Base-by-base conservation (phyloP, 129 eudicot genomes). In the Flaveria ramosissima region DNA sequence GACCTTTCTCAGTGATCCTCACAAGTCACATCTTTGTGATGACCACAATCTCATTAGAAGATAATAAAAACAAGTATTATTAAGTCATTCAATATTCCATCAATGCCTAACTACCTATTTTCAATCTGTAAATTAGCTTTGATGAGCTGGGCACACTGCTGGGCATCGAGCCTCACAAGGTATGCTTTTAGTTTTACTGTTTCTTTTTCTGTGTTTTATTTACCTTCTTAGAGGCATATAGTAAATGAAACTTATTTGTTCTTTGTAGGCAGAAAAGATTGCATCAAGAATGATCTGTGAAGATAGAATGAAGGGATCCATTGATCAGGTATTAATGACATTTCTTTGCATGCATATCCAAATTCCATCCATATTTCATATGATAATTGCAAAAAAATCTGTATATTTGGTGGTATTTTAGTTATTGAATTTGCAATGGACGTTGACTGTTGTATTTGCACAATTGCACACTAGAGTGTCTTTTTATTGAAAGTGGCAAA, bases 231-330 rank as follows among this genome's bases (percentile, higher is more conserved):
- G 47, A 51, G 19, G 60, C 69, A 43, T 77, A 24, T 42, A 26
- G 73, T 79, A 72, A 72, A 39, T 21, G 10, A 24, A 16, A 62
- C 56, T 19, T 19, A 3, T 21, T 78, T 57, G 2, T 50, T 30
- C 3, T 45, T 74, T 81, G 85, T 92, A 95, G 99, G 99, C 99
- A 36, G 99, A 95, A 82, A 95, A 95, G 83, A 95, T 95, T 68
- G 99, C 99, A 30, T 95, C 99, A 78, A 89, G 90, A 82, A 95
- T 95, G 99, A 89, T 95, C 8, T 91, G 72, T 45, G 99, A 95
- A 85, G 99, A 95, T 74, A 87, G 99, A 83, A 95, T 95, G 99
- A 87, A 88, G 81, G 99, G 99, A 21, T 95, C 99, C 14, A 89
- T 95, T 75, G 99, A 95, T 80, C 99, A 95, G 94, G 99, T 94